These are phyloP conservation scores for Centella asiatica DNA, from an alignment of 129 eudicot genomes.

Conservation along the genomic window DNA sequence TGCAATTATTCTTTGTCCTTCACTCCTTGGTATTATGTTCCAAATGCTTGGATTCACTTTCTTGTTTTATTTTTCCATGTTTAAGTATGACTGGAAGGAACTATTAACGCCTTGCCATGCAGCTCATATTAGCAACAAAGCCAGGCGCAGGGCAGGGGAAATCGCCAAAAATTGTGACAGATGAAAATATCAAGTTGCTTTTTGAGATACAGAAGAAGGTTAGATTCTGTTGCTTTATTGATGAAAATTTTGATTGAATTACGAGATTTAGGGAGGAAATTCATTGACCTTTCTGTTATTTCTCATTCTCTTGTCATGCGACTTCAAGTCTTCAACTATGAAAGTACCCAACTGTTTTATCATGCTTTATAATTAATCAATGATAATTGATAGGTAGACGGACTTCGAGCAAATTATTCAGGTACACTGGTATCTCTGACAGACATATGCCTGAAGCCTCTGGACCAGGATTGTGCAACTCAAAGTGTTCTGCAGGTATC, in stretches of 20 bases:
- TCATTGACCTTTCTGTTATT: background rate
- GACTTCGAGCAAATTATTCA: conserved; percentile 69
- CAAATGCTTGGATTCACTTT: background rate
- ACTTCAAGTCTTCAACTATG: background rate
- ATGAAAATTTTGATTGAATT: background rate
- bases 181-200: conserved; percentile 72
- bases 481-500: conserved; percentile 92
- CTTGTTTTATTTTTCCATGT: background rate
- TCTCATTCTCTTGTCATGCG: background rate
- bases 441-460: conserved; percentile 96
- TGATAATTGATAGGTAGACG: conserved; percentile 54
- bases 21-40: background rate
- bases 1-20: background rate
- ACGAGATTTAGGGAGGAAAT: background rate
- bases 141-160: conserved; percentile 50
- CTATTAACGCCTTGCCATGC: conserved; percentile 20
- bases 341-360: background rate
- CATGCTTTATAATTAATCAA: background rate
- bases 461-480: conserved; percentile 92
- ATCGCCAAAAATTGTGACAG: conserved; percentile 69
- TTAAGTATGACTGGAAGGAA: background rate
- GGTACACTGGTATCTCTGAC: conserved; percentile 78
- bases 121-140: conserved; percentile 83
- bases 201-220: conserved; percentile 95
- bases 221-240: conserved; percentile 9